These are phyloP conservation scores for Graphiopsis chlorocephala DNA, from an alignment of 2,329 filamentous ascomycete species.

Conservation along the genomic window DNA sequence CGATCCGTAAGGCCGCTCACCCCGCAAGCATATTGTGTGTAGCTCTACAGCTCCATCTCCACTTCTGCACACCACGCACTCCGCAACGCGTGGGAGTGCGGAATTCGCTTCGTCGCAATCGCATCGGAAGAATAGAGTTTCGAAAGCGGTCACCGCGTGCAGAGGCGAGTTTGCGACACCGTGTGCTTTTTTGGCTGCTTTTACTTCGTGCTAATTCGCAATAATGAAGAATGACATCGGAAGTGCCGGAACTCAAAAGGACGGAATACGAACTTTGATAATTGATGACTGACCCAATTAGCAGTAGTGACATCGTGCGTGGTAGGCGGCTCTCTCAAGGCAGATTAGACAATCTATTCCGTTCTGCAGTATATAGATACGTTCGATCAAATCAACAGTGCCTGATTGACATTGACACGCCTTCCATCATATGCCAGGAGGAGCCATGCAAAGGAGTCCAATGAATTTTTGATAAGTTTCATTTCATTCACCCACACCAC, in stretches of 20 bases:
- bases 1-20: neutral
- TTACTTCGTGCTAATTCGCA: neutral
- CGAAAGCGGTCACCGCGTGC: neutral
- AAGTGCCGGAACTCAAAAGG: too few relatives aligned
- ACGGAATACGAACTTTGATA: too few relatives aligned
- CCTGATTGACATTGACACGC: too few relatives aligned
- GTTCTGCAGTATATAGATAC: too few relatives aligned
- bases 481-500: constrained; percentile 1
- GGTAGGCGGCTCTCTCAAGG: too few relatives aligned
- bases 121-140: neutral
- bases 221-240: neutral
- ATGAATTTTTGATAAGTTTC: neutral
- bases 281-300: too few relatives aligned
- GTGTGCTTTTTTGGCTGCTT: neutral
- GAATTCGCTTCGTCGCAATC: neutral
- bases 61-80: neutral
- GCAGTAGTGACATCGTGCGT: too few relatives aligned
- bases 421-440: too few relatives aligned
- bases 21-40: neutral
- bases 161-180: neutral
- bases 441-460: too few relatives aligned
- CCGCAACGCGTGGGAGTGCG: neutral
- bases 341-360: too few relatives aligned
- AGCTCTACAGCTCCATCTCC: neutral
- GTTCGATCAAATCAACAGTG: too few relatives aligned